Percentiles rank a stretch among this genome's conserved stretches.
Conservation (phyloP, 306 rosid species). For the Prunus mira region DNA sequence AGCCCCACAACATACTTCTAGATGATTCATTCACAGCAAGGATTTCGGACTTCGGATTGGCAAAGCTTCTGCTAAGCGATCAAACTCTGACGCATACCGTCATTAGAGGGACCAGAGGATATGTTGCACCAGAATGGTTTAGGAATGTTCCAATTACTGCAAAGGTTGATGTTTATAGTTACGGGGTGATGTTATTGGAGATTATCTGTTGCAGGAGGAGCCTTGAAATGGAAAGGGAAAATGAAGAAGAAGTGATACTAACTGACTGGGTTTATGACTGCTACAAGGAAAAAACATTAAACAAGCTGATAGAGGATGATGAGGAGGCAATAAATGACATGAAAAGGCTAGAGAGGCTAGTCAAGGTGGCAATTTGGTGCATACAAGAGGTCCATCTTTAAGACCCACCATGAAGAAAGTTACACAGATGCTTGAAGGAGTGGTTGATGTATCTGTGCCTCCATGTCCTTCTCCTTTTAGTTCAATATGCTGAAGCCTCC, state of each 20-base stretch:
- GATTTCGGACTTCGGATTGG: slow-evolving; percentile 15
- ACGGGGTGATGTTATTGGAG: background rate
- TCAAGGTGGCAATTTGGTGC: slow-evolving; percentile 24
- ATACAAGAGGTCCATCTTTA: slow-evolving; percentile 25
- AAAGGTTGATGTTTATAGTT: background rate
- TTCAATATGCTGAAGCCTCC: background rate
- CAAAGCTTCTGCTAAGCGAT: slow-evolving; percentile 14
- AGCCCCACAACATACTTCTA: background rate
- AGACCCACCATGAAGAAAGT: slow-evolving; percentile 28
- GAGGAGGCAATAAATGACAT: slow-evolving; percentile 17
- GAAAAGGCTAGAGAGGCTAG: slow-evolving; percentile 8
- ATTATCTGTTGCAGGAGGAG: background rate
- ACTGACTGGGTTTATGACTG: slow-evolving; percentile 17
- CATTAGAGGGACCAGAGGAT: background rate
- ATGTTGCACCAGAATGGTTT: slow-evolving; percentile 3
- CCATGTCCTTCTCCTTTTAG: slow-evolving; percentile 5
- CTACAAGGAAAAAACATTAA: background rate
- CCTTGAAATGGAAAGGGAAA: background rate
- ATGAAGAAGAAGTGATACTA: slow-evolving; percentile 16
- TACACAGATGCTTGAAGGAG: slow-evolving; percentile 18
- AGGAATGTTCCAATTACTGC: background rate
- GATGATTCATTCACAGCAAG: slow-evolving; percentile 10
- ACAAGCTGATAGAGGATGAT: slow-evolving; percentile 3
- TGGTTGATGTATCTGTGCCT: slow-evolving; percentile 9
- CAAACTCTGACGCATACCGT: slow-evolving; percentile 8